Conservation (phyloP, 2,329 filamentous ascomycete species). For the Cladosporium sp. region DNA sequence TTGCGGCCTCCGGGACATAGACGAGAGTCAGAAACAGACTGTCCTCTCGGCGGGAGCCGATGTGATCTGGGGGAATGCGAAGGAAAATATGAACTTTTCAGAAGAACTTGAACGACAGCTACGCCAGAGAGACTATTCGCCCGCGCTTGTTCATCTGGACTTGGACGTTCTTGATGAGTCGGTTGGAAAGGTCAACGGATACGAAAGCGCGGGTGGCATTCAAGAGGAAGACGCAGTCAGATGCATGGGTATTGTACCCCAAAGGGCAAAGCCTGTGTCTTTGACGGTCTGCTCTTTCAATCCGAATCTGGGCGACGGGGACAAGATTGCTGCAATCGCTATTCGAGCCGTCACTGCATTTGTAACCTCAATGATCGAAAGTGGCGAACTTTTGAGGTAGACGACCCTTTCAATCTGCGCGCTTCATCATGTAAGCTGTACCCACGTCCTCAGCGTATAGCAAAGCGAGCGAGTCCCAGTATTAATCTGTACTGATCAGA, state of each 20-base stretch:
- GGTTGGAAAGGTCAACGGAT: neutral
- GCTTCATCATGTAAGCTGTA: too few species aligned
- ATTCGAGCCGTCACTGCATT: slow-evolving; percentile 3
- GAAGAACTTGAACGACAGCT: neutral
- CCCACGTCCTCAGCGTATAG: too few species aligned
- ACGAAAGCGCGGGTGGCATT: neutral
- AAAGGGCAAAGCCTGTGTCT: neutral
- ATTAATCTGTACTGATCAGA: too few species aligned
- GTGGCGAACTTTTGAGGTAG: too few species aligned
- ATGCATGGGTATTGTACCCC: neutral
- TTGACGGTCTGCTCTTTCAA: slow-evolving; percentile 10
- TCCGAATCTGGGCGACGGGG: slow-evolving; percentile 1
- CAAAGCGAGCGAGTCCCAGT: too few species aligned
- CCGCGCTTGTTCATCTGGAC: slow-evolving; percentile 2
- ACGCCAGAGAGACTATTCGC: neutral
- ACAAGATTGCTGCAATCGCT: slow-evolving; percentile 8
- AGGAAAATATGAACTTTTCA: neutral
- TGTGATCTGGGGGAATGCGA: neutral
- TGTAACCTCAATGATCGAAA: too few species aligned
- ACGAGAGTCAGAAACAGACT: neutral
- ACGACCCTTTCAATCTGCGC: too few species aligned
- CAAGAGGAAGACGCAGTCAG: neutral
- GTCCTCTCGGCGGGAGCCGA: neutral
- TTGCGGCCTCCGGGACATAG: neutral
- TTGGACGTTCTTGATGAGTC: slow-evolving; percentile 4